A percentile compares a stretch with the other conserved stretches of the same genome.
Conservation (phyloP, 345 rosid genomes). For the Chamaenerion angustifolium region DNA sequence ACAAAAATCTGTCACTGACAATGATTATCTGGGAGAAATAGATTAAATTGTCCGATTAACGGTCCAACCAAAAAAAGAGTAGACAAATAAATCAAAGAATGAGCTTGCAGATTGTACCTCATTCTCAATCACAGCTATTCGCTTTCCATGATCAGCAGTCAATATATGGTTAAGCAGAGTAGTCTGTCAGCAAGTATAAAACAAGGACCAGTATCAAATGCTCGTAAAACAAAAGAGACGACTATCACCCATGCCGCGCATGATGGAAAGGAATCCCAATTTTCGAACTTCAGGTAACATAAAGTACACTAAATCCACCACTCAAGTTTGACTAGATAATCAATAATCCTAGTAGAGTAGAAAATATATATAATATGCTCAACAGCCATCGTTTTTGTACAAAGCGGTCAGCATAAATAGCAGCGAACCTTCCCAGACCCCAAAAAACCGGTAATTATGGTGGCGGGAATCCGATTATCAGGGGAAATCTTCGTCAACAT, state of each 20-base stretch:
- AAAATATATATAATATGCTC: no score
- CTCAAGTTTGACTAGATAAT: no score
- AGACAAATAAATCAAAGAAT: not conserved
- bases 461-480: slow-evolving; percentile 84
- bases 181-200: slow-evolving; percentile 36
- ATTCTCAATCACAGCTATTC: slow-evolving; percentile 91
- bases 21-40: no score
- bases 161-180: slow-evolving; percentile 81
- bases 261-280: no score
- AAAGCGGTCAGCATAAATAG: not conserved
- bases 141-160: slow-evolving; percentile 96
- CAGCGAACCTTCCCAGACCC: slow-evolving; percentile 80
- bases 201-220: not conserved
- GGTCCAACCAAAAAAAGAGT: not conserved
- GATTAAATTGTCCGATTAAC: not conserved
- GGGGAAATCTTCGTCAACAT: slow-evolving; percentile 56
- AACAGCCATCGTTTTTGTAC: no score
- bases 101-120: slow-evolving; percentile 32
- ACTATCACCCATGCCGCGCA: no score
- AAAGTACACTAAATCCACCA: no score
- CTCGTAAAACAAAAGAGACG: no score
- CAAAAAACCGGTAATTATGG: slow-evolving; percentile 83
- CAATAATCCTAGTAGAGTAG: no score
- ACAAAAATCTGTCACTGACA: not conserved
- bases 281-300: no score